Conservation (phyloP, 768 basidiomycete species). For the Pleurotus giganteus region DNA sequence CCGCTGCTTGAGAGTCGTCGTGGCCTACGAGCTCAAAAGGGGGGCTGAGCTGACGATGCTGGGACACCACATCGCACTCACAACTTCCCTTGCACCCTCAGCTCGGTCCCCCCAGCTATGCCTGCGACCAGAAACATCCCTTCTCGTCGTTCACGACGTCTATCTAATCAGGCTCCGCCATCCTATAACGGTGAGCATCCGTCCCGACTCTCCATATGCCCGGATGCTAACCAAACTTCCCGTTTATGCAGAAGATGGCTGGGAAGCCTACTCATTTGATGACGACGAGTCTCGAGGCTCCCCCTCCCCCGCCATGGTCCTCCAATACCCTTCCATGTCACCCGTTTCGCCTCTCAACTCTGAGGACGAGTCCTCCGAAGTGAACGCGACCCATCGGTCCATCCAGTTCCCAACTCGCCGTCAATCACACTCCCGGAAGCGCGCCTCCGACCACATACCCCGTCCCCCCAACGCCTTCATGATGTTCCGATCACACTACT, state of each 20-base stretch:
- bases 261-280: not conserved
- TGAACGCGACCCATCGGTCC: slow-evolving; percentile 3
- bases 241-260: not conserved
- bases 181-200: slow-evolving; percentile 26
- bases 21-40: slow-evolving; percentile 8
- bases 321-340: slow-evolving; percentile 8
- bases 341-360: slow-evolving; percentile 6
- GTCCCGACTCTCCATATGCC: not conserved
- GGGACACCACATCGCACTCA: not conserved
- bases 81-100: not conserved
- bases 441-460: slow-evolving; percentile 51
- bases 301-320: not conserved
- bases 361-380: not conserved
- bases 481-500: slow-evolving; percentile 62
- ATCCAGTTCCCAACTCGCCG: slow-evolving; percentile 9
- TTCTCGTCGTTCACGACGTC: slow-evolving; percentile 41
- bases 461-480: slow-evolving; percentile 87
- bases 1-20: slow-evolving; percentile 3
- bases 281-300: not conserved
- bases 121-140: slow-evolving; percentile 15
- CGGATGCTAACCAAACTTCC: not conserved
- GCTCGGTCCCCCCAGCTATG: slow-evolving; percentile 8
- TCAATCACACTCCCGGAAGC: slow-evolving; percentile 20
- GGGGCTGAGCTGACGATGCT: slow-evolving; percentile 3
- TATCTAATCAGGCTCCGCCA: slow-evolving; percentile 37